Conservation (phyloP, 306 rosid genomes). For the Vigna nakashimae region DNA sequence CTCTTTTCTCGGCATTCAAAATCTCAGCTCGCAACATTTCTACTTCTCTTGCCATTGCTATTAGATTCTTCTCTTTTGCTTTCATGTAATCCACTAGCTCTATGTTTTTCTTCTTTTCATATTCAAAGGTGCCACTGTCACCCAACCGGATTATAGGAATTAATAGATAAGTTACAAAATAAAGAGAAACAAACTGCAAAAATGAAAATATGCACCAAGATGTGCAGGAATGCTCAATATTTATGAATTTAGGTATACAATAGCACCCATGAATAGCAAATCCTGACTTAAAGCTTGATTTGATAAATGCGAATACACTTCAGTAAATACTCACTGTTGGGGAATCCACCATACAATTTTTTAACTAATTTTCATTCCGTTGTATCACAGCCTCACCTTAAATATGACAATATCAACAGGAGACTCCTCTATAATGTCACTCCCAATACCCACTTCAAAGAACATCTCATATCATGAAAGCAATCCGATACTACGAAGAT, state of each 20-base stretch:
- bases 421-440: slow-evolving; percentile 29
- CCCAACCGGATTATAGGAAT: slow-evolving; percentile 42
- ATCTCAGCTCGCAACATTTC: slow-evolving; percentile 73
- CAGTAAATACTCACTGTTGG: slow-evolving; percentile 23
- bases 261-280: not conserved
- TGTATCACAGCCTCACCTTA: not conserved
- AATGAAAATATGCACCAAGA: slow-evolving; percentile 32
- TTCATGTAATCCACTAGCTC: slow-evolving; percentile 78
- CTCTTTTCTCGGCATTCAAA: slow-evolving; percentile 67
- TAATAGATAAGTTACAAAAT: slow-evolving; percentile 33
- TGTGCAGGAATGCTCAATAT: slow-evolving; percentile 9
- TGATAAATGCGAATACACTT: slow-evolving; percentile 21
- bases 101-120: slow-evolving; percentile 71
- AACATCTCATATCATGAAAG: slow-evolving; percentile 38
- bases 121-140: slow-evolving; percentile 68
- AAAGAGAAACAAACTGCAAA: slow-evolving; percentile 9
- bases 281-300: slow-evolving; percentile 27
- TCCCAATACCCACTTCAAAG: slow-evolving; percentile 27
- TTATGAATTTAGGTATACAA: slow-evolving; percentile 22
- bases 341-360: slow-evolving; percentile 26
- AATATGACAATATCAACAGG: slow-evolving; percentile 24
- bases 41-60: slow-evolving; percentile 82
- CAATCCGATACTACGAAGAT: slow-evolving; percentile 38
- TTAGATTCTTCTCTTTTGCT: slow-evolving; percentile 78
- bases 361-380: slow-evolving; percentile 32